Conservation (phyloP, 1,139 yeast species). For the Eremothecium cymbalariae region DNA sequence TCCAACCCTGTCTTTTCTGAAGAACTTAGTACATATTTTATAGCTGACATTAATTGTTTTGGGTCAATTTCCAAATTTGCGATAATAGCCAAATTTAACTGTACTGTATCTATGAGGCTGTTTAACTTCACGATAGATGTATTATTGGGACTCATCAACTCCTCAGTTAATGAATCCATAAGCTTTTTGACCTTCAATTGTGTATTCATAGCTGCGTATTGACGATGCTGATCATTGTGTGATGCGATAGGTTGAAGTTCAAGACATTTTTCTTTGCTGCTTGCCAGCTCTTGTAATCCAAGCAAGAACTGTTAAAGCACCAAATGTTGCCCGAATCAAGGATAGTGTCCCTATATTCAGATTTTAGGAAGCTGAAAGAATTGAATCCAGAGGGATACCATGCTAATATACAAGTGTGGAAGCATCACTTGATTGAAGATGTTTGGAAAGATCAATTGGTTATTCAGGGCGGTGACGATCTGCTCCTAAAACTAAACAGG, state of each 20-base stretch:
- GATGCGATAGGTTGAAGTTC: too few species aligned
- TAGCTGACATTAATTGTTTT: constrained; percentile 13
- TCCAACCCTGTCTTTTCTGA: constrained; percentile 14
- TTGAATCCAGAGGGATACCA: constrained; percentile 60
- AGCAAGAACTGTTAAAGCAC: too few species aligned
- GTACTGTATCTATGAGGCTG: constrained; percentile 15
- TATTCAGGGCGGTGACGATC: constrained; percentile 24
- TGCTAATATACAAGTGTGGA: constrained; percentile 62
- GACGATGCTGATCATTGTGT: constrained; percentile 4
- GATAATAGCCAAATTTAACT: constrained; percentile 17
- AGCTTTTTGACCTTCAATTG: neutral
- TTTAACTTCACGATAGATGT: constrained; percentile 11
- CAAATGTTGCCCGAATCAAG: constrained; percentile 37
- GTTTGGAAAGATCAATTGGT: constrained; percentile 21
- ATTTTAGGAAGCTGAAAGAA: constrained; percentile 44
- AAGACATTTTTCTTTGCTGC: too few species aligned
- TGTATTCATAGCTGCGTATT: neutral
- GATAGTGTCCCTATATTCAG: constrained; percentile 52
- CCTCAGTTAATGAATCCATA: constrained; percentile 3
- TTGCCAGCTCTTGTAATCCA: too few species aligned
- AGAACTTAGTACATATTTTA: constrained; percentile 15
- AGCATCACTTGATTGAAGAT: constrained; percentile 28
- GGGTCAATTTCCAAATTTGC: constrained; percentile 13
- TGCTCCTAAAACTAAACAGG: constrained; percentile 25
- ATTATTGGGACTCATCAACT: constrained; percentile 5